Percentiles rank a stretch among this genome's conserved stretches.
Conservation (phyloP, 208 protist species). For the Polymyxa betae region DNA sequence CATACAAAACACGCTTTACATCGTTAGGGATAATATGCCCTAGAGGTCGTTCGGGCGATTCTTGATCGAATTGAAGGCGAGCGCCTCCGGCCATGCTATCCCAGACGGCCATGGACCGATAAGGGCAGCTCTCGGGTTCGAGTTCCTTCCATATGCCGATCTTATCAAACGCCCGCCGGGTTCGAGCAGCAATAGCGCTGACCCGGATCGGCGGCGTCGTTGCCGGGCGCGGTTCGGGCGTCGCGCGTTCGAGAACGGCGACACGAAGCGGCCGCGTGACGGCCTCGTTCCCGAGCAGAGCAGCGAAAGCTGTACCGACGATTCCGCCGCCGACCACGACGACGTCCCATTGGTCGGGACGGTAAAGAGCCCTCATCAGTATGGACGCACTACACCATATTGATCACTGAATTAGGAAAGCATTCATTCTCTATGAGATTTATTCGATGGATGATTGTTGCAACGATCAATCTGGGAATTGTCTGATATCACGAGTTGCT, state of each 20-base stretch:
- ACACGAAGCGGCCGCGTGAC: neutral
- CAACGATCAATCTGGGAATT: too few species aligned
- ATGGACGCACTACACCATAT: too few species aligned
- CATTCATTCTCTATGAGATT: too few species aligned
- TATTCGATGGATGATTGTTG: too few species aligned
- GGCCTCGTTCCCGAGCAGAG: neutral
- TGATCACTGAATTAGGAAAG: too few species aligned
- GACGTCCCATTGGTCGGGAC: constrained; percentile 4
- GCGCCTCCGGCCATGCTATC: neutral
- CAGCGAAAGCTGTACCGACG: constrained; percentile 1
- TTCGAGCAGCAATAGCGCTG: neutral
- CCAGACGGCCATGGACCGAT: neutral
- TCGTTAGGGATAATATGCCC: constrained; percentile 37
- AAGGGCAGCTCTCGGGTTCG: neutral
- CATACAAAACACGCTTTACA: too few species aligned
- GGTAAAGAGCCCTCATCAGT: constrained; percentile 10
- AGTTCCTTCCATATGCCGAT: constrained; percentile 17
- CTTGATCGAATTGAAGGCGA: neutral
- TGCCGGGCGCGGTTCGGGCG: neutral
- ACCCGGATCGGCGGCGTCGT: neutral
- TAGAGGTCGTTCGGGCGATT: neutral
- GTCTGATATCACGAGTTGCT: too few species aligned
- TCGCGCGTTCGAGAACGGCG: neutral
- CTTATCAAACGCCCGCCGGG: neutral
- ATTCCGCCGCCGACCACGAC: constrained; percentile 7